Evolutionary conservation across 352 stramenopile genomes (phyloP), one percentile per base, ranked within the genome.

Genomic region (Globisporangium spinosum): DNA sequence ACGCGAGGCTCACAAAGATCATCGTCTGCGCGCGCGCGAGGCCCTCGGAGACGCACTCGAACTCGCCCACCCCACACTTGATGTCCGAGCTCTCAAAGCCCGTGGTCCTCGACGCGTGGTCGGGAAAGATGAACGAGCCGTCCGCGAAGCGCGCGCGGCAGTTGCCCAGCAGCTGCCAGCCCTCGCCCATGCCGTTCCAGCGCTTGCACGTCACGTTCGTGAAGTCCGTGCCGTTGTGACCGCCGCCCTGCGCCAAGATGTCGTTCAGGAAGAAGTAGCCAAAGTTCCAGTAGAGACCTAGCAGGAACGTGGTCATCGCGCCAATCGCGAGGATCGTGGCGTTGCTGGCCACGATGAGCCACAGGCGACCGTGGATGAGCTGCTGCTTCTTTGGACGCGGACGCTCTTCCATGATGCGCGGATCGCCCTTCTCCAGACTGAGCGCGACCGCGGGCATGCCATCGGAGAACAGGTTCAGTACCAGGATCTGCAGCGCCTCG

Each of bases 381-480:
- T 66, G 74, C 65, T 81, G 67, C 10, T 78, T 72, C 65, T 90
- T 91, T 20, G 80, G 62, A 6, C 85, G 85, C 4, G 85, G 85
- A 7, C 76, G 76, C 25, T 89, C 75, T 32, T 78, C 65, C 85
- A 93, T 93, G 64, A 91, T 91, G 1, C 71, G 34, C 13, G 81
- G 81, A 15, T 91, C 77, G 7, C 85, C 85, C 56, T 89, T 82
- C 68, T 93, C 85, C 54, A 93, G 80, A 65, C 85, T 93, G 34
- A 93, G 51, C 15, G 85, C 79, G 0, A 89, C 82, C 1, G 83
- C 86, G 34, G 86, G 86, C 82, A 91, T 91, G 9, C 86, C 86
- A 40, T 99, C 97, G 71, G 98, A 99, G 70, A 99, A 98, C n/a
- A 99, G 77, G 73, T 99, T 99, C n/a, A 99, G 85, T 77, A 98